Percentiles rank a stretch among this genome's conserved stretches.
phyloP scores from a whole-genome alignment of 2,329 filamentous ascomycete species.

The Aureobasidium namibiae region DNA sequence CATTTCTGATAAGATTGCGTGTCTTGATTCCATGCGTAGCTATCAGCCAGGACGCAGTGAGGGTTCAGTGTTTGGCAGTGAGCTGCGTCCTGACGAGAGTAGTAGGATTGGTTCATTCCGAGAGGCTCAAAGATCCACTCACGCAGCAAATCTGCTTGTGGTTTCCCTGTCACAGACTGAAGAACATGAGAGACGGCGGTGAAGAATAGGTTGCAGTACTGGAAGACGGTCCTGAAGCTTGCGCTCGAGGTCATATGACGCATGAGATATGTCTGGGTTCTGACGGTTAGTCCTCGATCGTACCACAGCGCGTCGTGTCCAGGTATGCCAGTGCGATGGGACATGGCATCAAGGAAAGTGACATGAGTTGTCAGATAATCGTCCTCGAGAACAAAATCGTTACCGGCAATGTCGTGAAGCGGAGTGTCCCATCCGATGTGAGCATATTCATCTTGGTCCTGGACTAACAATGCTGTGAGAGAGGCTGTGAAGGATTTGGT shows the following conservation, averaged over 20 bases:
- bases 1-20: constrained; percentile 10
- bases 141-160: constrained; percentile 27
- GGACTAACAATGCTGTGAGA: constrained; percentile 20
- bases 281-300: constrained; percentile 22
- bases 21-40: constrained; percentile 20
- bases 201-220: constrained; percentile 49
- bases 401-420: constrained; percentile 27
- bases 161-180: constrained; percentile 33
- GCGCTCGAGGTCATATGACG: constrained; percentile 33
- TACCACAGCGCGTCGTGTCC: constrained; percentile 23
- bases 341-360: constrained; percentile 28
- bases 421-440: constrained; percentile 30
- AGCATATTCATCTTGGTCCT: constrained; percentile 21
- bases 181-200: constrained; percentile 39
- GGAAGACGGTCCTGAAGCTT: constrained; percentile 33
- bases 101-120: constrained; percentile 33
- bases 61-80: constrained; percentile 11
- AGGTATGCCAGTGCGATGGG: constrained; percentile 29
- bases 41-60: constrained; percentile 16
- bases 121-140: constrained; percentile 33
- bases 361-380: constrained; percentile 22
- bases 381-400: constrained; percentile 29
- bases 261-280: constrained; percentile 33
- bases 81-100: constrained; percentile 29
- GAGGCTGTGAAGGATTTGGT: constrained; percentile 27